These are phyloP conservation scores for Kwoniella dejecticola DNA, from an alignment of 768 basidiomycete genomes.

Conservation along the genomic window DNA sequence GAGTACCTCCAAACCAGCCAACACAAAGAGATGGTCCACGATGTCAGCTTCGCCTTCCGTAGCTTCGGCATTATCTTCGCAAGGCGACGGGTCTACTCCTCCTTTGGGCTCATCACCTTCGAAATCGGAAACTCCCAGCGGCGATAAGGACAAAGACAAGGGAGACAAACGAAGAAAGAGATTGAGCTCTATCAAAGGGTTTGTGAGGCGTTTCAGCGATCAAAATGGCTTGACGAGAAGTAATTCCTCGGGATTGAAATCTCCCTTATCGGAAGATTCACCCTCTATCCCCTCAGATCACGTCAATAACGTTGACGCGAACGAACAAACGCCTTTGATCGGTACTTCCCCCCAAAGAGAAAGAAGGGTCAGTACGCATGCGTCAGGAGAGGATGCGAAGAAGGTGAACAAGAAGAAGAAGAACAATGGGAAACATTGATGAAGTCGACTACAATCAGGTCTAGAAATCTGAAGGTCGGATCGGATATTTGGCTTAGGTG, in stretches of 20 bases:
- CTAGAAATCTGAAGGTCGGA: background rate
- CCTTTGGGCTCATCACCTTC: background rate
- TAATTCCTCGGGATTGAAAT: constrained; percentile 14
- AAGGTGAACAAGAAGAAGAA: constrained; percentile 28
- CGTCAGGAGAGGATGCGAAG: background rate
- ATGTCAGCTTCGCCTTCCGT: constrained; percentile 20
- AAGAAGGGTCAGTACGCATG: constrained; percentile 15
- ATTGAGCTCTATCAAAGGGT: constrained; percentile 43
- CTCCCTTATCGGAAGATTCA: constrained; percentile 12
- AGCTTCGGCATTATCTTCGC: constrained; percentile 21
- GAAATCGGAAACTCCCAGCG: background rate
- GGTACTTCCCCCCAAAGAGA: constrained; percentile 4
- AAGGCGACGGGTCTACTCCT: constrained; percentile 9
- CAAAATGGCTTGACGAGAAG: constrained; percentile 28
- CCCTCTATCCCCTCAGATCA: background rate
- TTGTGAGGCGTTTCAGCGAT: constrained; percentile 48
- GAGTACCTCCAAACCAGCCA: constrained; percentile 11
- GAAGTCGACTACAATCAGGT: background rate
- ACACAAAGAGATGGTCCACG: constrained; percentile 17
- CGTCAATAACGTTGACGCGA: background rate
- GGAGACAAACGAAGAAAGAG: constrained; percentile 42
- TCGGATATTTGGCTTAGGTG: background rate
- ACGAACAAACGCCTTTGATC: background rate
- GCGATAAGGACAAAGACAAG: constrained; percentile 19
- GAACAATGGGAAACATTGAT: constrained; percentile 14